phyloP scores from a whole-genome alignment of 2,329 filamentous ascomycete species.

The Alternaria sp. region DNA sequence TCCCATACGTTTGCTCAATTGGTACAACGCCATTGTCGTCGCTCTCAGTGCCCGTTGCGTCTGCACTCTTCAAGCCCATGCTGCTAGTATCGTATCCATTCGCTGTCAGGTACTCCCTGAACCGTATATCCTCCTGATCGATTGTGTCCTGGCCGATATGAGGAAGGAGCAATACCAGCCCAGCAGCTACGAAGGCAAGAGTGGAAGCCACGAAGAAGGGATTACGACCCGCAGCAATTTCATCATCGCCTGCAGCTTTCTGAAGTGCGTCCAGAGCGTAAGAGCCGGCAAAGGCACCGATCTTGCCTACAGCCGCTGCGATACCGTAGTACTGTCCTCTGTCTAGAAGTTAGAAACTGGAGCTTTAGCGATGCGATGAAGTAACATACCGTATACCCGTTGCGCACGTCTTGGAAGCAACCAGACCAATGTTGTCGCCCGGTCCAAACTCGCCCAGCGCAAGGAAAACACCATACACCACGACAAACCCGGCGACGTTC shows the following conservation, averaged over 20 bases:
- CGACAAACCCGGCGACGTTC: constrained; percentile 76
- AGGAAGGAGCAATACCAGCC: constrained; percentile 73
- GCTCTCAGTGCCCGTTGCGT: constrained; percentile 15
- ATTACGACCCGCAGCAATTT: constrained; percentile 71
- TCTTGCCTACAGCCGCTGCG: constrained; percentile 75
- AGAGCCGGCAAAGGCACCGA: constrained; percentile 84
- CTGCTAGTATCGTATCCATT: constrained; percentile 77
- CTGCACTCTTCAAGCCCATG: constrained; percentile 52
- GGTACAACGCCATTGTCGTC: constrained; percentile 14
- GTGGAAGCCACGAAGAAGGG: constrained; percentile 86
- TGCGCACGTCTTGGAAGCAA: constrained; percentile 86
- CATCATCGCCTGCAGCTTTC: constrained; percentile 42
- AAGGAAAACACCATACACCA: constrained; percentile 80
- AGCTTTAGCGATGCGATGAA: neutral
- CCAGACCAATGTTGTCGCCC: constrained; percentile 87
- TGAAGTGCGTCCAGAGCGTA: constrained; percentile 76
- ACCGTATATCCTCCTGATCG: constrained; percentile 74
- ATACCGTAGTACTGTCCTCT: constrained; percentile 76
- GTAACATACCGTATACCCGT: constrained; percentile 70
- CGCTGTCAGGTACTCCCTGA: constrained; percentile 73
- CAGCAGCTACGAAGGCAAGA: constrained; percentile 73
- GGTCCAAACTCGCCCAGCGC: constrained; percentile 82
- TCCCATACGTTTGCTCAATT: constrained; percentile 8
- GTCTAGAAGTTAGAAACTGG: neutral
- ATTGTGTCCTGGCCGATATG: constrained; percentile 86